phyloP scores from a whole-genome alignment of 2,329 filamentous ascomycete genomes.

The Neofusicoccum cordaticola region DNA sequence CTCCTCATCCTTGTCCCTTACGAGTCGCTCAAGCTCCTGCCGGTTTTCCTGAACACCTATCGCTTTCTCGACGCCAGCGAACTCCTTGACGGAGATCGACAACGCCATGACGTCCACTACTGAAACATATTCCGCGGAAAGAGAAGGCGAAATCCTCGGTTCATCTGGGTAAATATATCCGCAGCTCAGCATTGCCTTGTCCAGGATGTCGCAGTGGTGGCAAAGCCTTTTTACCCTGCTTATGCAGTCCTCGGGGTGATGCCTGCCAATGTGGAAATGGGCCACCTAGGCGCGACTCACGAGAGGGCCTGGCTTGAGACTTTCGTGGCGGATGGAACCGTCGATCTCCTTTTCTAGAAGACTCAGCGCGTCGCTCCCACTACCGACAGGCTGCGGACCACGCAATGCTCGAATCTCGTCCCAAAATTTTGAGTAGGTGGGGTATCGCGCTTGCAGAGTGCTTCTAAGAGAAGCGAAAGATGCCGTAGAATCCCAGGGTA shows the following conservation, averaged over 20 bases:
- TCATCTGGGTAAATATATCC: neutral
- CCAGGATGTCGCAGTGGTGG: neutral
- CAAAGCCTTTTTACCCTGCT: too few relatives aligned
- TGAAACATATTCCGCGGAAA: neutral
- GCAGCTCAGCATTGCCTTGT: neutral
- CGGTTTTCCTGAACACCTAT: neutral
- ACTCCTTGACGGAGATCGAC: neutral
- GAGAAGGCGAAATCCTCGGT: neutral
- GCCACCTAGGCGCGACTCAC: neutral
- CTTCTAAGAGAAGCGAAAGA: neutral
- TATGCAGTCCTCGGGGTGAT: neutral
- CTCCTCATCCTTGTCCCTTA: neutral
- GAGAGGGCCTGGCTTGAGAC: neutral
- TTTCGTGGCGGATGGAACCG: neutral
- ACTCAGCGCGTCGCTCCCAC: neutral
- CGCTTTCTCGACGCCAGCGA: neutral
- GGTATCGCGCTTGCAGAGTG: neutral
- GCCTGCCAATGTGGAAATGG: neutral
- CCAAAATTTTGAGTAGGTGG: neutral
- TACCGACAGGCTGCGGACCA: too few relatives aligned
- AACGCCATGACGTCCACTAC: neutral
- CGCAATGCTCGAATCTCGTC: neutral
- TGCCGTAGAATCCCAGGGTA: neutral
- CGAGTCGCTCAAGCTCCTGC: neutral
- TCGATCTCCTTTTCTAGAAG: neutral